Percentiles rank a stretch among this genome's conserved stretches.
Evolutionary conservation across 2,329 filamentous ascomycete species (phyloP).

Genomic region (Zymoseptoria crescenta): DNA sequence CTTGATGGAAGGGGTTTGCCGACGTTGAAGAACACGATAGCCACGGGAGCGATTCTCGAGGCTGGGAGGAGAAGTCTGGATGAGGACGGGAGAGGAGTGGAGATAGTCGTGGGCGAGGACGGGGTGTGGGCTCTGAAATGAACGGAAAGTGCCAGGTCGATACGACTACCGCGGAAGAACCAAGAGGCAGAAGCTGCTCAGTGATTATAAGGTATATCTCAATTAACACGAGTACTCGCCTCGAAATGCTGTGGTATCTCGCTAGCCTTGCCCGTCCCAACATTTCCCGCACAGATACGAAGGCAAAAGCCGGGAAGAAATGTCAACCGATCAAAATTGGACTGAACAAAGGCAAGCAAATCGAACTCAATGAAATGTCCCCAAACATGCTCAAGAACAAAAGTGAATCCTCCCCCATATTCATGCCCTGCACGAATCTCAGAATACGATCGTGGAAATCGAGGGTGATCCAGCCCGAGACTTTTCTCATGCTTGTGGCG

Average conservation of each 20-base stretch:
- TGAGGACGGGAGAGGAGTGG: slow-evolving; percentile 62
- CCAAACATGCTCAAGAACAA: neutral
- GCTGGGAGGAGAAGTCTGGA: slow-evolving; percentile 79
- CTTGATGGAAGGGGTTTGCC: slow-evolving; percentile 75
- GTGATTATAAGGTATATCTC: neutral
- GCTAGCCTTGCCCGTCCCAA: neutral
- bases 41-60: slow-evolving; percentile 84
- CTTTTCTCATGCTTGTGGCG: too few species aligned
- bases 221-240: neutral
- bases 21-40: slow-evolving; percentile 80
- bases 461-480: neutral
- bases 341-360: neutral
- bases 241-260: slow-evolving; percentile 5
- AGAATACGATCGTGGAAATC: neutral
- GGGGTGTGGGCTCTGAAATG: slow-evolving; percentile 61
- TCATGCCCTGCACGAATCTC: neutral
- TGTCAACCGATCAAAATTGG: neutral
- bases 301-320: neutral
- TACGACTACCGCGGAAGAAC: neutral
- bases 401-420: neutral
- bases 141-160: neutral
- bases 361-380: neutral
- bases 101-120: slow-evolving; percentile 56
- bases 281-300: neutral
- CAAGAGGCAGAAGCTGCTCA: too few species aligned